Conservation (phyloP, 129 eudicot species). For the Chrysanthemum lavandulifolium region DNA sequence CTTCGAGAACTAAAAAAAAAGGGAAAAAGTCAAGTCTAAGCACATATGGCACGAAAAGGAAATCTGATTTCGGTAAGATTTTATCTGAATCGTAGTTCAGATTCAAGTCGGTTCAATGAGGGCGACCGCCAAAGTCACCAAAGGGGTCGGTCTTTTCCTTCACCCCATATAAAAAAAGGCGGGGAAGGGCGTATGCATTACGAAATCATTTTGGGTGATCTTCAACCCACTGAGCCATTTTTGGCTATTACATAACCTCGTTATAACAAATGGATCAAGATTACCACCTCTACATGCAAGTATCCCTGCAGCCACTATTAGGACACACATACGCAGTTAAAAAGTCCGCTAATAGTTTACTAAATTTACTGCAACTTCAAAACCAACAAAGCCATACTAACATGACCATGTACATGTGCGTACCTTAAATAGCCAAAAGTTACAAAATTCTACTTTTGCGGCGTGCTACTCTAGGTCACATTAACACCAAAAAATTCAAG, state of each 20-base stretch:
- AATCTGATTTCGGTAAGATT: too few species aligned
- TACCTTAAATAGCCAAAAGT: background rate
- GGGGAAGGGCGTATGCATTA: too few species aligned
- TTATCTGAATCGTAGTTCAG: too few species aligned
- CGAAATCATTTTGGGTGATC: too few species aligned
- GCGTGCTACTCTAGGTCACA: constrained; percentile 16
- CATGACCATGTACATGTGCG: background rate
- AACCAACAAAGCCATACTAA: background rate
- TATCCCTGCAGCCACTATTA: background rate
- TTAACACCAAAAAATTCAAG: constrained; percentile 15
- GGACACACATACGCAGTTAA: background rate
- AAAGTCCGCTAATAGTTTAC: background rate
- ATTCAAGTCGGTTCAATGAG: too few species aligned
- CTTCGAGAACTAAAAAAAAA: too few species aligned
- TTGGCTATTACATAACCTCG: background rate
- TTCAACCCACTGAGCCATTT: too few species aligned
- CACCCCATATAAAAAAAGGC: too few species aligned
- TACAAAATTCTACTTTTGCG: constrained; percentile 14
- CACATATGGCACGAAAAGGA: too few species aligned
- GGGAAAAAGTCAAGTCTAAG: too few species aligned
- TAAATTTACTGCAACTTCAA: background rate
- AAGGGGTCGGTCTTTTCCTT: too few species aligned
- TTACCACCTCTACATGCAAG: background rate
- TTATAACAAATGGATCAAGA: background rate
- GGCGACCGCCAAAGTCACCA: too few species aligned